A percentile compares a stretch with the other conserved stretches of the same genome.
Conservation (phyloP, 2,329 filamentous ascomycete genomes). For the Paraconiothyrium brasiliense region DNA sequence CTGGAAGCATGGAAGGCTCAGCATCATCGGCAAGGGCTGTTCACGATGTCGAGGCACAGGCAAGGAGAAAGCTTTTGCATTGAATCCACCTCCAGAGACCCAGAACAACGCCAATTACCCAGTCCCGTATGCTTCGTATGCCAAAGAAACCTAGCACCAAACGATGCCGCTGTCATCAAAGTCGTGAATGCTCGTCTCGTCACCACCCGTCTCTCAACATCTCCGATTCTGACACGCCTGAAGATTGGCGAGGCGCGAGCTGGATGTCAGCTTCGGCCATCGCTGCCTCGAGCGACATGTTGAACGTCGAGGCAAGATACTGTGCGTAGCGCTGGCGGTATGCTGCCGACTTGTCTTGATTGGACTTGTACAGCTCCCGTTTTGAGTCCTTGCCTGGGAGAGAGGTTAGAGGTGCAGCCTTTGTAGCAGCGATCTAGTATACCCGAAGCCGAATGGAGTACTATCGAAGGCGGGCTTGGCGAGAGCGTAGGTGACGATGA, state of each 20-base stretch:
- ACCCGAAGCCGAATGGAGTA: slow-evolving; percentile 52
- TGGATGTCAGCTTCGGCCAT: slow-evolving; percentile 49
- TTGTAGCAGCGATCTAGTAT: slow-evolving; percentile 50
- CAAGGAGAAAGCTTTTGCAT: slow-evolving; percentile 37
- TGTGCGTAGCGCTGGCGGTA: slow-evolving; percentile 51
- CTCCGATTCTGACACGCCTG: slow-evolving; percentile 47
- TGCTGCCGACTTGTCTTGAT: slow-evolving; percentile 40
- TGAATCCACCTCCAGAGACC: slow-evolving; percentile 22
- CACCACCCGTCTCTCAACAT: slow-evolving; percentile 41
- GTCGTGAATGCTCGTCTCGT: slow-evolving; percentile 24
- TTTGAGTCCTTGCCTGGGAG: slow-evolving; percentile 43
- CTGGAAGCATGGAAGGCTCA: slow-evolving; percentile 23
- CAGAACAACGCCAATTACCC: slow-evolving; percentile 31
- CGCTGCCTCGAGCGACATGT: slow-evolving; percentile 51
- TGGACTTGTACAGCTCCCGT: slow-evolving; percentile 46
- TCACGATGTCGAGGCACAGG: slow-evolving; percentile 28
- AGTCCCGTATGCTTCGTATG: slow-evolving; percentile 30
- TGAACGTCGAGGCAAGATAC: slow-evolving; percentile 52
- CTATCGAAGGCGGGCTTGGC: slow-evolving; percentile 47
- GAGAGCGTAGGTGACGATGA: slow-evolving; percentile 44
- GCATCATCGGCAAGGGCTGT: slow-evolving; percentile 25
- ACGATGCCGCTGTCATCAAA: slow-evolving; percentile 29
- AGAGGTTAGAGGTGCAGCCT: slow-evolving; percentile 48
- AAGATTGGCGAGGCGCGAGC: slow-evolving; percentile 46
- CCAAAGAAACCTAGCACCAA: slow-evolving; percentile 25